Evolutionary conservation across 129 eudicot species (phyloP).

Genomic region (Flaveria linearis): DNA sequence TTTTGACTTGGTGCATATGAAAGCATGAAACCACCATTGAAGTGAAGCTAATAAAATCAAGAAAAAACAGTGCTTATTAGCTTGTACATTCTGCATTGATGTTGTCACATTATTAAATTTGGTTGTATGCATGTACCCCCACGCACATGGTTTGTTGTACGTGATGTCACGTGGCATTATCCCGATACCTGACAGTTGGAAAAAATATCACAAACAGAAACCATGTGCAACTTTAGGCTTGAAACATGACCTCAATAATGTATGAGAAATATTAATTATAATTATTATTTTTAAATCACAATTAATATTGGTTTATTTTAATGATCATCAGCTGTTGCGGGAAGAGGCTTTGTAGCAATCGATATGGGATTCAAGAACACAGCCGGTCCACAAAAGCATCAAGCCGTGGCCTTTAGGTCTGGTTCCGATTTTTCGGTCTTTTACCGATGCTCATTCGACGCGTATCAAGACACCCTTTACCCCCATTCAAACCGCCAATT

Average conservation of each 20-base stretch:
- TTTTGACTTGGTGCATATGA: background rate
- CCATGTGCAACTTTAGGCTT: conserved; percentile 32
- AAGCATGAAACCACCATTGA: background rate
- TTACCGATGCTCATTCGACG: conserved; percentile 64
- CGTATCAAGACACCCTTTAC: conserved; percentile 82
- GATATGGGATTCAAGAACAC: conserved; percentile 69
- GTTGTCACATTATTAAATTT: background rate
- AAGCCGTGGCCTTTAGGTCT: conserved; percentile 80
- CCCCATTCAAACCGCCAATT: conserved; percentile 78
- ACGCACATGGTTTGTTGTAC: conserved; percentile 33
- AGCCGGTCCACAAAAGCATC: conserved; percentile 77
- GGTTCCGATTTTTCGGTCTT: conserved; percentile 68
- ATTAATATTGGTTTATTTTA: background rate
- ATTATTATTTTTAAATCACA: background rate
- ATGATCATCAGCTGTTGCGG: conserved; percentile 46
- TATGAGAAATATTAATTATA: background rate
- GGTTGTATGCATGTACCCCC: conserved; percentile 1
- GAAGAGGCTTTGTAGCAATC: conserved; percentile 62
- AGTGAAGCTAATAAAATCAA: conserved; percentile 9
- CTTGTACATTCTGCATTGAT: background rate
- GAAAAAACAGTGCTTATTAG: background rate
- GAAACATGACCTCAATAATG: conserved; percentile 21
- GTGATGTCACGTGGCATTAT: conserved; percentile 32
- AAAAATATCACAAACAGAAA: conserved; percentile 7
- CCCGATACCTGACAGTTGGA: background rate